Evolutionary conservation across 306 rosid genomes (phyloP), one percentile per base, ranked within the genome.

Genomic region (Ormosia semicastrata): DNA sequence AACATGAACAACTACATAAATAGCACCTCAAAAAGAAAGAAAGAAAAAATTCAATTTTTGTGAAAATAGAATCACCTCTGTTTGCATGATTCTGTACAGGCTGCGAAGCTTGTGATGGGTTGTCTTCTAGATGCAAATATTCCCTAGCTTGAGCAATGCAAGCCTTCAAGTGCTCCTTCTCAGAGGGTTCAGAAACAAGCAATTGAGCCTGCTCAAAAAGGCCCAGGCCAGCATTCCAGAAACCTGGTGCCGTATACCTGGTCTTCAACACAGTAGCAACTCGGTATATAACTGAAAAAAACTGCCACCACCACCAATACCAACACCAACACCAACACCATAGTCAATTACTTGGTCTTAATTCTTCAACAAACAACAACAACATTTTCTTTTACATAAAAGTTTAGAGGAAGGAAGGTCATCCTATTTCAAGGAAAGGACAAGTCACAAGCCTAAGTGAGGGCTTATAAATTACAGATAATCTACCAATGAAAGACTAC

Each of bases 221-320:
- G 80, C 79, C 85, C 70, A 93, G 66, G 12, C 97, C 99, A 41
- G 97, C 91, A 50, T 76, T 82, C 98, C 99, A 96, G 87, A 92
- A 92, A 11, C 99, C 97, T 1, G 92, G 94, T 15, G 97, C 90
- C 0, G 98, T 93, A 81, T 86, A 90, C 47, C 98, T 85, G 8
- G 98, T 85, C 91, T 89, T 96, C 79, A 96, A 86, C 46, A 96
- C 92, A 2, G 97, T 93, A 43, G 93, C 93, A 77, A 87, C 98
- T 67, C 97, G 89, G 89, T 94, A 91, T 52, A 95, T 66, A 32
- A 87, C 92, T 3, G 90, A 33, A 79, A 81, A 93, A 77, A 90
- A 90, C 95, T 93, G 90, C 75, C 73, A 67, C 40, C 75, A 77
- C 4, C 86, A 78, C 40, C 66, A 60, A 71, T 40, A 81, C 17